These are phyloP conservation scores for Aphanomyces invadans DNA, from an alignment of 352 stramenopile genomes.

Conservation along the genomic window DNA sequence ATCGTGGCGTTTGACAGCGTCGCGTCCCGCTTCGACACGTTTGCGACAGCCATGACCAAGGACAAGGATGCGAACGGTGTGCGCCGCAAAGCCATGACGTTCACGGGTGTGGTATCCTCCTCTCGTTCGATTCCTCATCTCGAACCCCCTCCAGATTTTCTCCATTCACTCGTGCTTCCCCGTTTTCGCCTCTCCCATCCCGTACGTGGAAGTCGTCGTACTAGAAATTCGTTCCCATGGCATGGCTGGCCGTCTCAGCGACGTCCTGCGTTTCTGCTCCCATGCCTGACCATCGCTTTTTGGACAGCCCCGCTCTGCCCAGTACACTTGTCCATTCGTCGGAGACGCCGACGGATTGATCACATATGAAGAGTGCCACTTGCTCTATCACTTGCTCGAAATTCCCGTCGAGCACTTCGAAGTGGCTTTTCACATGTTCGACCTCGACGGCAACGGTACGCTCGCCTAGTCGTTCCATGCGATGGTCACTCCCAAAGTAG, in stretches of 20 bases:
- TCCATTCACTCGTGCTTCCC: conserved; percentile 63
- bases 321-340: conserved; percentile 66
- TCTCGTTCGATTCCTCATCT: neutral
- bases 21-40: conserved; percentile 46
- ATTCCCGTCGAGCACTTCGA: conserved; percentile 72
- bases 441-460: conserved; percentile 63
- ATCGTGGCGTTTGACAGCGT: conserved; percentile 23
- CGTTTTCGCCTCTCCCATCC: conserved; percentile 55
- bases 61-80: conserved; percentile 25
- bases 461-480: too few species aligned
- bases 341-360: conserved; percentile 62
- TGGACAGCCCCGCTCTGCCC: conserved; percentile 47
- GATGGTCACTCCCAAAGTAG: too few species aligned
- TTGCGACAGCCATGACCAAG: conserved; percentile 38
- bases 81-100: conserved; percentile 48
- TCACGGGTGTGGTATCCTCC: conserved; percentile 32
- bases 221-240: too few species aligned
- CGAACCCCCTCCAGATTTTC: conserved; percentile 35
- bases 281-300: too few species aligned
- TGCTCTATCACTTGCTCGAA: conserved; percentile 67
- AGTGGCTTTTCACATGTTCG: conserved; percentile 75
- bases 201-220: conserved; percentile 28
- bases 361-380: conserved; percentile 72
- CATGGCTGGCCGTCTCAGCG: too few species aligned
- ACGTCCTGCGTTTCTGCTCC: too few species aligned